Conservation (phyloP, 2,329 filamentous ascomycete species). For the Xylaria polymorpha region DNA sequence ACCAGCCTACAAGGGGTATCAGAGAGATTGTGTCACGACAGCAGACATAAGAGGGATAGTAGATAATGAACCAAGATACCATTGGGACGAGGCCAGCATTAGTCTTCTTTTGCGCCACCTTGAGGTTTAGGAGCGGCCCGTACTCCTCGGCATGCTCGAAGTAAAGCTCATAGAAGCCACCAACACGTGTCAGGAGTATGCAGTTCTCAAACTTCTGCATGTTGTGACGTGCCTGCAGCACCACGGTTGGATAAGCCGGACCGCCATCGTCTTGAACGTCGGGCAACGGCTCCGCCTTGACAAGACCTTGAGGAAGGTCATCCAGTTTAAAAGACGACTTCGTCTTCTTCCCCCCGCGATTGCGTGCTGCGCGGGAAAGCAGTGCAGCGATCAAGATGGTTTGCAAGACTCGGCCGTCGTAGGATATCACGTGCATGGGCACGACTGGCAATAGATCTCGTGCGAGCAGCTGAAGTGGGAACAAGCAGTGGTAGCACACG, state of each 20-base stretch:
- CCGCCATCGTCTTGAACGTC: constrained; percentile 54
- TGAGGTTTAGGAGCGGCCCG: constrained; percentile 86
- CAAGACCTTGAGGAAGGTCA: constrained; percentile 67
- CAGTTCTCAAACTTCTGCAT: constrained; percentile 93
- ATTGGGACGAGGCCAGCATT: constrained; percentile 83
- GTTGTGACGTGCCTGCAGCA: constrained; percentile 87
- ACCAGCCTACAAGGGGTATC: constrained; percentile 70
- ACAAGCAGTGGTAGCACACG: constrained; percentile 21
- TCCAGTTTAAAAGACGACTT: constrained; percentile 64
- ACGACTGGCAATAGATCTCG: constrained; percentile 28
- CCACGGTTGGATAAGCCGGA: constrained; percentile 82
- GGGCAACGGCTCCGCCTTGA: constrained; percentile 37
- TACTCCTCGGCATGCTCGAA: constrained; percentile 94
- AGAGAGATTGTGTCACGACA: constrained; percentile 38
- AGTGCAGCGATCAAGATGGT: constrained; percentile 13
- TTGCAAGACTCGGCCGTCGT: constrained; percentile 21
- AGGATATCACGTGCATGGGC: constrained; percentile 31
- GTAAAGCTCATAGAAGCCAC: constrained; percentile 97
- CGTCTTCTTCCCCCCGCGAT: constrained; percentile 65
- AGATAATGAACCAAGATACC: constrained; percentile 62
- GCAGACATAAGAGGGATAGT: constrained; percentile 34
- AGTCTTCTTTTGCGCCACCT: constrained; percentile 85
- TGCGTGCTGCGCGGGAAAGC: constrained; percentile 36
- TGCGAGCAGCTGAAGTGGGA: constrained; percentile 25
- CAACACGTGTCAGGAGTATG: constrained; percentile 89